Evolutionary conservation across 768 basidiomycete species (phyloP), one percentile per base, ranked within the genome.

Genomic region (Mycena epipterygia): DNA sequence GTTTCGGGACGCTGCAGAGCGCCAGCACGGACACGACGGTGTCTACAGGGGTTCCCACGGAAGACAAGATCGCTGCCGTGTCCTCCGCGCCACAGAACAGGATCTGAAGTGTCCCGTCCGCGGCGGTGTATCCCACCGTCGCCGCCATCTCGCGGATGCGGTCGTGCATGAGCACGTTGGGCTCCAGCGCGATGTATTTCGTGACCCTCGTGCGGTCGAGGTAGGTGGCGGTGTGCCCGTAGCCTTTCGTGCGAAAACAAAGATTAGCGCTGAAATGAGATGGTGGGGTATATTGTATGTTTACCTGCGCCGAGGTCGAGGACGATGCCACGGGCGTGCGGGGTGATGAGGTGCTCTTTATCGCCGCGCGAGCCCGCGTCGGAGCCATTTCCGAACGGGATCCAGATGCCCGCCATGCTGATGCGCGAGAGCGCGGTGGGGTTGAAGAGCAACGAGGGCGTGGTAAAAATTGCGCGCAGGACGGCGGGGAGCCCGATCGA

Each of bases 131-230:
- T 3, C 92, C 91, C 13, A 82, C 85, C 2, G 77, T 76, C 30
- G 80, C 75, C 8, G 91, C 93, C 14, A 74, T 76, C 5, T 74
- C 77, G 29, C 89, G 86, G 42, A 95, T 86, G 21, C 82, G 75
- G 3, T 81, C 64, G 74, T 94, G 91, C 92, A 93, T 92, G 67
- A 81, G 78, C 6, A 72, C 65, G 73, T 93, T 94, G 14, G 93
- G 93, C 75, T 94, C 93, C 8, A 94, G 77, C 0, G 93, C 93
- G 48, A 94, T 81, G 72, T 94, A 94, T 78, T 84, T 89, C 1
- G 88, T 85, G 27, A 94, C 90, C 33, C 79, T 81, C 1, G 76
- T 67, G 46, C 77, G 81, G 67, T 92, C 86, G 29, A 95, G 86
- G 73, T 94, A 94, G 29, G 83, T 83, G 12, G 84, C 80, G 0